Evolutionary conservation across 2,329 filamentous ascomycete genomes (phyloP).

Genomic region (Hypoxylon sp.): DNA sequence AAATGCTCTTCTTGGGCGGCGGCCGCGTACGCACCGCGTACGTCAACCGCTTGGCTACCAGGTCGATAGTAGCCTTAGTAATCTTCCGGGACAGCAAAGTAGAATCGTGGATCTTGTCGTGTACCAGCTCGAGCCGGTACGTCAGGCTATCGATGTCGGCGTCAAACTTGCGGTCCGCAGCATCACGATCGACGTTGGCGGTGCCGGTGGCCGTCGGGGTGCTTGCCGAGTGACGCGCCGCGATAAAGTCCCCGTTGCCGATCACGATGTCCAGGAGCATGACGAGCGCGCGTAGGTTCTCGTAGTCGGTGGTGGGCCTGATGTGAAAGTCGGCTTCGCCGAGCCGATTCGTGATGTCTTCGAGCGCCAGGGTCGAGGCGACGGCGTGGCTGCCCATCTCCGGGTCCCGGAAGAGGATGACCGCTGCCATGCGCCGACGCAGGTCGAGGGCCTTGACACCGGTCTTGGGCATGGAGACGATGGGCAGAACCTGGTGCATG

Average conservation of each 20-base stretch:
- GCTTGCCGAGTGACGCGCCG: constrained; percentile 32
- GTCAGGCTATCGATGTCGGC: constrained; percentile 75
- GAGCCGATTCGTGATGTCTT: constrained; percentile 61
- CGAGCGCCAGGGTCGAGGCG: constrained; percentile 57
- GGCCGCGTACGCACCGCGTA: constrained; percentile 76
- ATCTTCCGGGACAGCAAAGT: constrained; percentile 80
- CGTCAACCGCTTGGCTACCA: constrained; percentile 77
- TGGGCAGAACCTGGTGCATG: constrained; percentile 66
- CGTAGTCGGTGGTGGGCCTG: constrained; percentile 72
- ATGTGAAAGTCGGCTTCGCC: constrained; percentile 63
- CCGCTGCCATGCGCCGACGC: constrained; percentile 73
- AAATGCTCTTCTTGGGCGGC: constrained; percentile 65
- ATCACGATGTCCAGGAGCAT: constrained; percentile 80
- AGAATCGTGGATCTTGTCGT: constrained; percentile 75
- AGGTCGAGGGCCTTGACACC: constrained; percentile 67
- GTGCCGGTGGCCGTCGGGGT: neutral
- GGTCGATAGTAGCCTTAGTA: constrained; percentile 80
- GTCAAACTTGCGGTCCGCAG: constrained; percentile 69
- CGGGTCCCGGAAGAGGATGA: constrained; percentile 68
- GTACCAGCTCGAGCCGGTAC: constrained; percentile 66
- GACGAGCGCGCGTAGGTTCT: constrained; percentile 72
- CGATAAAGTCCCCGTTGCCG: constrained; percentile 67
- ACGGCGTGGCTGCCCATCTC: constrained; percentile 56
- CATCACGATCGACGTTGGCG: constrained; percentile 43
- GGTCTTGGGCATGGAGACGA: constrained; percentile 69